phyloP scores from a whole-genome alignment of 805 yeast genomes.

The Kluyveromyces aestuarii region DNA sequence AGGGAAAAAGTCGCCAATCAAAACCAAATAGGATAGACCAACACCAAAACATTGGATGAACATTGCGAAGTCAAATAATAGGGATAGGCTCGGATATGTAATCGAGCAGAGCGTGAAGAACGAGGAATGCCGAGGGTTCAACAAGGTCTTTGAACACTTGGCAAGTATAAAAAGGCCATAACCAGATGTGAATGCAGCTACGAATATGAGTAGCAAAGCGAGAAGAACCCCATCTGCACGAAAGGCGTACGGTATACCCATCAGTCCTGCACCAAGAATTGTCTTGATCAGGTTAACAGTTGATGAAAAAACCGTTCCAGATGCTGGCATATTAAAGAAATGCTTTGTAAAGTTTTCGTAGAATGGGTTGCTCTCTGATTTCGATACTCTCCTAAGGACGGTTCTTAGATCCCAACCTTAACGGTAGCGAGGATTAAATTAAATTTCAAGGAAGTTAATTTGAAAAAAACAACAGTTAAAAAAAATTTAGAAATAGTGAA shows the following conservation, averaged over 20 bases:
- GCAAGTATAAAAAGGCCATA: constrained; percentile 60
- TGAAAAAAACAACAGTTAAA: neutral
- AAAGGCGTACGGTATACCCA: constrained; percentile 65
- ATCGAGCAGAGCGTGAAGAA: constrained; percentile 63
- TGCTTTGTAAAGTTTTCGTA: neutral
- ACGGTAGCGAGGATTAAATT: neutral
- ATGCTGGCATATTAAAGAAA: constrained; percentile 12
- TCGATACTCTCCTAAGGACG: too few species aligned
- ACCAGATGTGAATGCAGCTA: constrained; percentile 60
- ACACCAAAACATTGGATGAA: constrained; percentile 76
- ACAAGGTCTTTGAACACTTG: constrained; percentile 45
- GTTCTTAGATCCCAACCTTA: neutral
- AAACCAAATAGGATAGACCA: constrained; percentile 58
- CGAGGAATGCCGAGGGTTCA: constrained; percentile 49
- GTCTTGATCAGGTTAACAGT: constrained; percentile 63
- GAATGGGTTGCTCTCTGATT: neutral
- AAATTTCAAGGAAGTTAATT: too few species aligned
- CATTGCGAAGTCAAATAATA: constrained; percentile 68
- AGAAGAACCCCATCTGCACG: constrained; percentile 54
- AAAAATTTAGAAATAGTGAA: too few species aligned
- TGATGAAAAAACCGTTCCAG: constrained; percentile 50
- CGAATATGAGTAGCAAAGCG: constrained; percentile 44
- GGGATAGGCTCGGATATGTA: constrained; percentile 61
- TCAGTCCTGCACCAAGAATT: constrained; percentile 67
- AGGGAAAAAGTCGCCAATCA: constrained; percentile 73